Conservation (phyloP, 1,284 basidiomycete genomes). For the Boletus nobilissimus region DNA sequence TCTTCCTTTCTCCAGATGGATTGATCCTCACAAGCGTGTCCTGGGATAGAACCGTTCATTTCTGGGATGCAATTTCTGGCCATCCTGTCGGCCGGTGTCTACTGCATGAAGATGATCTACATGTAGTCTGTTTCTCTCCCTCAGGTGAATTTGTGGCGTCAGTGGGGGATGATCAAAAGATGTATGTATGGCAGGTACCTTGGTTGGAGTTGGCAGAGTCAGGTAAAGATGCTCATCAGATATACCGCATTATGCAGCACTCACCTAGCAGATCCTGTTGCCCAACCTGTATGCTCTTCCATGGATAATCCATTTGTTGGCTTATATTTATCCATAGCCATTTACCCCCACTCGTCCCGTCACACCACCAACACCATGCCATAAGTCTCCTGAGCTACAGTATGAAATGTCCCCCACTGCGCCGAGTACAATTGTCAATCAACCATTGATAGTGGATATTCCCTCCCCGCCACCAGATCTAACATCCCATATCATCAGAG, state of each 20-base stretch:
- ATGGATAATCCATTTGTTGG: background rate
- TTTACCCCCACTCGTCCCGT: too few relatives aligned
- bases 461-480: slow-evolving; percentile 14
- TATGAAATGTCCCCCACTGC: too few relatives aligned
- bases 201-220: background rate
- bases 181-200: slow-evolving; percentile 23
- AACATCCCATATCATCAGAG: slow-evolving; percentile 22
- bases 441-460: too few relatives aligned
- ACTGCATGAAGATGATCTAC: background rate
- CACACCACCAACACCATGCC: too few relatives aligned
- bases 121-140: background rate
- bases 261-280: background rate
- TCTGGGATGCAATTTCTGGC: background rate
- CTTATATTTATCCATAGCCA: too few relatives aligned
- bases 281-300: background rate
- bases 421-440: too few relatives aligned
- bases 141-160: slow-evolving; percentile 23
- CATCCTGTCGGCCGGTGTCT: background rate
- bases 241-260: background rate
- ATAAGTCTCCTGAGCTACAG: too few relatives aligned
- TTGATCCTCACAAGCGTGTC: slow-evolving; percentile 23
- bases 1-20: slow-evolving; percentile 29
- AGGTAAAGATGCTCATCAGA: background rate
- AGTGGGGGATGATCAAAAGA: background rate
- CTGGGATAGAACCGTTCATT: background rate